Evolutionary conservation across 1,139 yeast genomes (phyloP), one percentile per base, ranked within the genome.

Genomic region (Blastobotrys illinoisensis): DNA sequence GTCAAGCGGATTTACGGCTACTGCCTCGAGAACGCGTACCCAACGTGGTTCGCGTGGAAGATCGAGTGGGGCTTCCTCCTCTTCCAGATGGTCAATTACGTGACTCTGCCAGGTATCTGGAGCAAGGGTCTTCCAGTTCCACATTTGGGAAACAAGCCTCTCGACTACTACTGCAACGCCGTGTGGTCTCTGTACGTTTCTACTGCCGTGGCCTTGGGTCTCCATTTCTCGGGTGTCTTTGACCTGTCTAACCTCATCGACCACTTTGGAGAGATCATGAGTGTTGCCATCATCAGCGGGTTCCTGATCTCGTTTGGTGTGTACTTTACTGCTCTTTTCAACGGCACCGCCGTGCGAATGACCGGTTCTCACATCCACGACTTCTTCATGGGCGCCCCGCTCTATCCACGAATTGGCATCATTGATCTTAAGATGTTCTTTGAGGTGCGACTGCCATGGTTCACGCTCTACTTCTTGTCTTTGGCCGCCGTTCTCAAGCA

Each of bases 381-480:
- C 72, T 78, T 90, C 67, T 93, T 93, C 75, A 85, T 93, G 95
- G 99, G 99, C 46, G 97, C 97, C 13, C 96, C 97, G 50, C 81
- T 95, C 69, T 93, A 95, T 73, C 99, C 99, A 60, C 81, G 99
- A 69, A 78, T 93, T 67, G 98, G 98, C 46, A 83, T 85, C 65
- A 80, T 91, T 65, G 99, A 93, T 70, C 77, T 90, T 70, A 93
- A 93, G 77, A 88, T 93, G 96, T 93, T 91, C 72, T 93, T 90
- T 68, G 99, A 93, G 73, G 98, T 93, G 49, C 83, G 99, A 71
- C 78, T 93, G 59, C 99, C 99, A 14, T 93, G 99, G 99, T 93
- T 85, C 75, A 88, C 89, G 24, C 76, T 93, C 55, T 85, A 86
- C 73, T 88, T 89, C 74, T 72, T 90, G 61, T 79, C 95, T 3